Evolutionary conservation across 345 rosid genomes (phyloP).

Genomic region (Rhizophora mangle): DNA sequence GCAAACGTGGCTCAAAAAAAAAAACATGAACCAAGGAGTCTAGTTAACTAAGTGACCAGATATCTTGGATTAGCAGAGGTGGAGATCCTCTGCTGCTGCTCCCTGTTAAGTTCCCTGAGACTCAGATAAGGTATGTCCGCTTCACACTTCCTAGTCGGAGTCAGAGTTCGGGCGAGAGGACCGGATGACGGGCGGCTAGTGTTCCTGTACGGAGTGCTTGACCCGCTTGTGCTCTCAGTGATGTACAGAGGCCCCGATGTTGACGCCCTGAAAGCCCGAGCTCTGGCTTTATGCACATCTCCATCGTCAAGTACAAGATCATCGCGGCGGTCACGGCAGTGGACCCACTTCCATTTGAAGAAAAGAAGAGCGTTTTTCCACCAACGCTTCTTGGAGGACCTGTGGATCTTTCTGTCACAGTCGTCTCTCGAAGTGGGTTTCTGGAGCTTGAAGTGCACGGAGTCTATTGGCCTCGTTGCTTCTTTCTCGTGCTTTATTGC

Average conservation of each 20-base stretch:
- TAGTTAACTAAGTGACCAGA: slow-evolving; percentile 16
- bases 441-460: slow-evolving; percentile 75
- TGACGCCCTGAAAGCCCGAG: slow-evolving; percentile 43
- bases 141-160: slow-evolving; percentile 47
- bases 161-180: slow-evolving; percentile 59
- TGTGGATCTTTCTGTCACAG: slow-evolving; percentile 35
- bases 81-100: slow-evolving; percentile 47
- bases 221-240: slow-evolving; percentile 68
- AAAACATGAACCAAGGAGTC: background rate
- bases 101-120: slow-evolving; percentile 74
- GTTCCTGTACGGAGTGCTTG: slow-evolving; percentile 54
- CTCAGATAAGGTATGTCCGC: slow-evolving; percentile 61
- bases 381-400: slow-evolving; percentile 49
- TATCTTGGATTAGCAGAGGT: slow-evolving; percentile 37
- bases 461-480: slow-evolving; percentile 35
- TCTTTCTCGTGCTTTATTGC: slow-evolving; percentile 70
- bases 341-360: slow-evolving; percentile 57
- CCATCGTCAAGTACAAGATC: background rate
- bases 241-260: slow-evolving; percentile 68
- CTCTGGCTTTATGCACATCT: slow-evolving; percentile 47
- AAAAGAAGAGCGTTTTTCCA: slow-evolving; percentile 74
- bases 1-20: background rate
- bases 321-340: slow-evolving; percentile 8
- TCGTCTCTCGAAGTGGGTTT: slow-evolving; percentile 82
- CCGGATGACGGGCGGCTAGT: slow-evolving; percentile 55